Conservation (phyloP, 2,329 filamentous ascomycete genomes). For the Exophiala alcalophila region DNA sequence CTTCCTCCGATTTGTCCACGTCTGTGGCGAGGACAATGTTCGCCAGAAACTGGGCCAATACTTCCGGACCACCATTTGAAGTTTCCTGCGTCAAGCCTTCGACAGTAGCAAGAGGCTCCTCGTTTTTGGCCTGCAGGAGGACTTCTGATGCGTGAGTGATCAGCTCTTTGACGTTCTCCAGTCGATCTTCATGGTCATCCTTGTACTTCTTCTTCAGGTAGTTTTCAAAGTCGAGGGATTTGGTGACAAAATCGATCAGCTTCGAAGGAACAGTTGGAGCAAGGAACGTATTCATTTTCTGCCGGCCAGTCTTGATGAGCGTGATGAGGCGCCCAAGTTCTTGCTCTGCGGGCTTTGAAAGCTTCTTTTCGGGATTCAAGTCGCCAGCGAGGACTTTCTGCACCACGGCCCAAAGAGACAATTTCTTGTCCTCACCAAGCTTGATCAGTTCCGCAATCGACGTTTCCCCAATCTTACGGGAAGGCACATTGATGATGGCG, state of each 20-base stretch:
- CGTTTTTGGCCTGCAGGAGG: conserved; percentile 45
- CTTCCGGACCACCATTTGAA: conserved; percentile 54
- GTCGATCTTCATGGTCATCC: conserved; percentile 73
- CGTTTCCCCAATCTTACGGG: conserved; percentile 73
- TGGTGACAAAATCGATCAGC: conserved; percentile 57
- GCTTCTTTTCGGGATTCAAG: conserved; percentile 50
- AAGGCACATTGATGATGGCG: conserved; percentile 79
- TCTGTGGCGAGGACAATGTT: conserved; percentile 86
- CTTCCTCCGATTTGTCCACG: conserved; percentile 60
- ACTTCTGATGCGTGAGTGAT: conserved; percentile 75
- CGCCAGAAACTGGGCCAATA: conserved; percentile 76
- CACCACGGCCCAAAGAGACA: conserved; percentile 74
- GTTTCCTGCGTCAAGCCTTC: conserved; percentile 65
- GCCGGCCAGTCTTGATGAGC: conserved; percentile 56
- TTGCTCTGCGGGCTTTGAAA: conserved; percentile 55
- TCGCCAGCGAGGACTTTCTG: conserved; percentile 56
- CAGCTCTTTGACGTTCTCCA: conserved; percentile 90
- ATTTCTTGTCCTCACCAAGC: conserved; percentile 67
- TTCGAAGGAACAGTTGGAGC: conserved; percentile 40
- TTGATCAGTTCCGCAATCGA: conserved; percentile 72
- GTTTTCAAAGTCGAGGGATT: conserved; percentile 68
- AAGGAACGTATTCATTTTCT: conserved; percentile 47
- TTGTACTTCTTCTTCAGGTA: conserved; percentile 69
- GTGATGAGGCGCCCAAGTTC: conserved; percentile 59
- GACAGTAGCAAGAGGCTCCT: conserved; percentile 60